phyloP scores from a whole-genome alignment of 352 stramenopile species.

The Phytophthora quininea region DNA sequence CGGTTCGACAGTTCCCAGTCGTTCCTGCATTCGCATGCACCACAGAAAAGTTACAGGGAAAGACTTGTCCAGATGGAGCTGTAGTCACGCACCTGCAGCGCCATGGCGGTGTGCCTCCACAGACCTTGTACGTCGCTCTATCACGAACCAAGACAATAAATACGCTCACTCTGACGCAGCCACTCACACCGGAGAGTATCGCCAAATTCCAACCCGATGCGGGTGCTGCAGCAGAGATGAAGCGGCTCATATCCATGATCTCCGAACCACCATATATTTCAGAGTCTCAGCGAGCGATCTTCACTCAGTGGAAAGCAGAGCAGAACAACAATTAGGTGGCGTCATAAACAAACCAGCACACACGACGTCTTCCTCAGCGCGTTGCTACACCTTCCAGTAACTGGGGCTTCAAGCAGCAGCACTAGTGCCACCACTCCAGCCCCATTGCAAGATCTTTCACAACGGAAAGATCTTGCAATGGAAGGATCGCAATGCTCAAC shows the following conservation, averaged over 20 bases:
- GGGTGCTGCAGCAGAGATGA: not conserved
- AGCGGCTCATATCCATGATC: not conserved
- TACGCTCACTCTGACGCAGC: not conserved
- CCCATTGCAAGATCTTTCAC: too few relatives aligned
- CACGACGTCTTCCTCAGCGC: not conserved
- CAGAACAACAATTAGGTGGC: not conserved
- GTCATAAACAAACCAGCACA: too few relatives aligned
- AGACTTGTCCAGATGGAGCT: not conserved
- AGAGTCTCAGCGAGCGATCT: not conserved
- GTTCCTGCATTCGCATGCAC: not conserved
- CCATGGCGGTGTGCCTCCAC: not conserved
- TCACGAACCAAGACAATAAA: not conserved
- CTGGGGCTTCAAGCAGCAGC: too few relatives aligned
- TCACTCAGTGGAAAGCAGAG: not conserved
- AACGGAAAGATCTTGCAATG: not conserved
- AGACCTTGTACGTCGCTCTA: not conserved
- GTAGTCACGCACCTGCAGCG: not conserved
- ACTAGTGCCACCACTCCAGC: too few relatives aligned
- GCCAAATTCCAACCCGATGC: not conserved
- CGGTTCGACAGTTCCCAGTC: not conserved
- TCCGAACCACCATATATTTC: not conserved
- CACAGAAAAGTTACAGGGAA: not conserved
- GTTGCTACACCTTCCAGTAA: not conserved
- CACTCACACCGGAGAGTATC: not conserved
- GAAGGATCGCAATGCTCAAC: too few relatives aligned